phyloP scores from a whole-genome alignment of 768 basidiomycete species.

The Agaricus sinodeliciosus region DNA sequence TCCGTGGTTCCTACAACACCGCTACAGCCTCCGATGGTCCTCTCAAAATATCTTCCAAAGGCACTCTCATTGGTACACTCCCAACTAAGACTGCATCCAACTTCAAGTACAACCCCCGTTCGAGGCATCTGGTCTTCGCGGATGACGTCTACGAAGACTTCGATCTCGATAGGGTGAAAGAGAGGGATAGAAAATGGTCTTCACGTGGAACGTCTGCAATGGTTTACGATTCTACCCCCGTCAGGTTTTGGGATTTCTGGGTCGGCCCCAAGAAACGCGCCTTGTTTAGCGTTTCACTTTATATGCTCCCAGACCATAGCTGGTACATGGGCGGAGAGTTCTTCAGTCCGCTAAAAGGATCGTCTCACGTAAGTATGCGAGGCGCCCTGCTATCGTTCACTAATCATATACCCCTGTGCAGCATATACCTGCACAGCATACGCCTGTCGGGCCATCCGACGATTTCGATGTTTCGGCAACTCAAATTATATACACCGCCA shows the following conservation, averaged over 20 bases:
- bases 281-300: conserved; percentile 63
- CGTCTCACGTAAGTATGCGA: conserved; percentile 51
- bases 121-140: conserved; percentile 73
- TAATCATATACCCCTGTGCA: conserved; percentile 18
- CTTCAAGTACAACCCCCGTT: conserved; percentile 54
- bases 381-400: neutral
- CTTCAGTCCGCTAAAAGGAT: conserved; percentile 56
- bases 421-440: conserved; percentile 66
- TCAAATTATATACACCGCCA: conserved; percentile 78
- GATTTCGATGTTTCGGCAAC: conserved; percentile 70
- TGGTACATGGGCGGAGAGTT: conserved; percentile 52
- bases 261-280: conserved; percentile 63
- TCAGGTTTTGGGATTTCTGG: conserved; percentile 81
- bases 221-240: conserved; percentile 64
- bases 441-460: conserved; percentile 80
- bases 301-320: conserved; percentile 31
- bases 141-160: conserved; percentile 77
- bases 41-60: conserved; percentile 29
- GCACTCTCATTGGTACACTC: conserved; percentile 53
- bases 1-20: conserved; percentile 36
- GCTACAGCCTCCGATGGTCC: conserved; percentile 15
- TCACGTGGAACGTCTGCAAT: conserved; percentile 65
- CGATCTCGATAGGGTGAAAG: conserved; percentile 57
- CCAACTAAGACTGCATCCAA: conserved; percentile 64
- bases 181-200: conserved; percentile 67